Base-by-base conservation (phyloP, 2,329 filamentous ascomycete species). In the Stagonosporopsis vannaccii region DNA sequence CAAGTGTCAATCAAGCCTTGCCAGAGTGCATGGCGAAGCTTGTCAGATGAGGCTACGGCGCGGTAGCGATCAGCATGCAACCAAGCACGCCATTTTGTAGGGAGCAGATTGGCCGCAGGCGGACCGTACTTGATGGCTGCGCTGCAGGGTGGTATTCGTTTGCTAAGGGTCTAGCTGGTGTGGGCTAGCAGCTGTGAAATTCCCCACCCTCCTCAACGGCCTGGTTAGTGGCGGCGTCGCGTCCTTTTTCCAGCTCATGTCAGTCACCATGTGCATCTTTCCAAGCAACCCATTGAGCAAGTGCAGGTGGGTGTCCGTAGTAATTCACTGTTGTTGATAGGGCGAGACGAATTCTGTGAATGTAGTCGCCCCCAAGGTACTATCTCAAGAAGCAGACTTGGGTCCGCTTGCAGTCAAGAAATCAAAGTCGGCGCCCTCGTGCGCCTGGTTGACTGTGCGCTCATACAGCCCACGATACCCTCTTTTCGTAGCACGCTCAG, bases 391-490 rank as follows among this genome's bases (percentile, higher is more conserved):
- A 11, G 17, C n/a, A 39, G 42, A 17, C 26, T 37, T 47, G 6
- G 63, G 63, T 28, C 63, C 63, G 2, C 51, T 50, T 19, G 63
- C 63, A 12, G 63, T 86, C 50, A 88, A 70, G 54, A 88, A 88
- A 58, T 85, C 84, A 72, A 88, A 88, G 67, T 88, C 63, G 0
- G 80, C 84, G 0, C 86, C 86, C 2, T 79, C 64, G 59, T 87
- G 79, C 0, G 85, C 85, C 68, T 87, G 84, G 17, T 85, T 87
- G 0, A 88, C 86, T 15, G 77, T 78, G 6, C 84, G 75, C 78
- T 85, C 80, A 66, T 87, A 88, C 43, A 88, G 64, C 0, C 84
- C 85, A 1, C 83, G 74, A 71, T 88, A 88, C 0, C 85, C 86
- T 62, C 85, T 79, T 63, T 57, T 58, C 42, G 53, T 56, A 8